Evolutionary conservation across 768 basidiomycete species (phyloP).

Genomic region (Mycena sanguinolenta): DNA sequence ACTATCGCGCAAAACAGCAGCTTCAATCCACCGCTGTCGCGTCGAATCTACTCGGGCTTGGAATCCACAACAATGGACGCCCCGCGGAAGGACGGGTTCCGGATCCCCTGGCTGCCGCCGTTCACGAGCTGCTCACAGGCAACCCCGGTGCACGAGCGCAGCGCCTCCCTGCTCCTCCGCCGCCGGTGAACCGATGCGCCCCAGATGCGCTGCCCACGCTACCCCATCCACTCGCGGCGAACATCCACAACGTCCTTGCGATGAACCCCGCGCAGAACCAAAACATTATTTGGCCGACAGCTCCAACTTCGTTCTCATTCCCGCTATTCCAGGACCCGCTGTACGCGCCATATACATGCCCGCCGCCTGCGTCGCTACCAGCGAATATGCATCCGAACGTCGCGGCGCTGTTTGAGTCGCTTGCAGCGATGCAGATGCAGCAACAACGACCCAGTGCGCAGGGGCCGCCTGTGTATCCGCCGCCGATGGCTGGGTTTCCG

Average conservation of each 20-base stretch:
- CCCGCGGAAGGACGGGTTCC: background rate
- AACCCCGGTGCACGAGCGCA: conserved; percentile 1
- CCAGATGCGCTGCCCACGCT: background rate
- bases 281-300: too few species aligned
- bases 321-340: conserved; percentile 32
- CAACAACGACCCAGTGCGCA: too few species aligned
- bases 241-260: conserved; percentile 4
- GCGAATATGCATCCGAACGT: conserved; percentile 20
- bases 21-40: background rate
- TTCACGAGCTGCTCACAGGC: conserved; percentile 8
- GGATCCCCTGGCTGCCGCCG: background rate
- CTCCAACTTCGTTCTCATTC: too few species aligned
- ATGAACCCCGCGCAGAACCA: background rate
- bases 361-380: background rate
- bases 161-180: too few species aligned
- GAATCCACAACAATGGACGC: background rate
- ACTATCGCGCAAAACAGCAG: conserved; percentile 25
- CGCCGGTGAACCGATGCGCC: background rate
- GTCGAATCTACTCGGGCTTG: background rate
- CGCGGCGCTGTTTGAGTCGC: conserved; percentile 11
- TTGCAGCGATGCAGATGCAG: conserved; percentile 10
- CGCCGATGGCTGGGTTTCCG: conserved; percentile 1
- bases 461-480: background rate
- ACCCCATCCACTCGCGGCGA: conserved; percentile 15
- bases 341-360: conserved; percentile 32